Base-by-base conservation (phyloP, 2,329 filamentous ascomycete genomes). In the Sordariomycetes sp. region DNA sequence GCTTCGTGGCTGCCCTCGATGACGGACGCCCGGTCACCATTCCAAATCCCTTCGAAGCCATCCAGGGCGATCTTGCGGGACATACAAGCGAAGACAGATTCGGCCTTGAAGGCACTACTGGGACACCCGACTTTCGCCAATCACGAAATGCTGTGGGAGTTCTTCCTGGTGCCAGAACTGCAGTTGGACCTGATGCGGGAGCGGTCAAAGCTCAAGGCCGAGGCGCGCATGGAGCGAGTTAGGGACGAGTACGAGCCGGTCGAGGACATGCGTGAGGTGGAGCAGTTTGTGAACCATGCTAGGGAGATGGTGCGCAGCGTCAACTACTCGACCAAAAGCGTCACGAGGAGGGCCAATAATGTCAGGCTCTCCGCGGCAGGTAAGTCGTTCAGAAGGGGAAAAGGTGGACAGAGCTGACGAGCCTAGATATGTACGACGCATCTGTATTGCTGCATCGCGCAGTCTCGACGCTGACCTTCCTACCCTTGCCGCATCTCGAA, bases 131-230 rank as follows among this genome's bases (percentile, higher is more conserved):
- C 92, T 0, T 95, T 98, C 52, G 75, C 86, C 1, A 94, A 86
- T 1, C 93, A 98, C 51, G 92, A 98, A 61, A 86, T 96, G 39
- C 71, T 98, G 3, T 98, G 92, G 93, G 92, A 98, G 49, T 98
- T 98, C 61, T 94, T 98, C 58, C 71, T 98, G 1, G 88, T 98
- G 10, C 92, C 92, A 2, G 92, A 98, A 46, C 76, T 98, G 32
- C 86, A 94, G 52, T 73, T 85, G 1, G 79, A 86, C 15, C 86
- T 88, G 75, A 90, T 96, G 70, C 82, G 85, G 34, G 82, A 94
- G 54, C 77, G 92, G 32, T 94, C 85, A 42, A 78, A 79, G 36
- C 76, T 87, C 41, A 98, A 98, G 59, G 84, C 86, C 4, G 82
- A 88, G 53, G 77, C 82, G 0, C 74, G 90, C 19, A 67, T 75